A percentile compares a stretch with the other conserved stretches of the same genome.
Evolutionary conservation across 176 grass and related monocot genomes (phyloP).

Genomic region (Carex parvula): DNA sequence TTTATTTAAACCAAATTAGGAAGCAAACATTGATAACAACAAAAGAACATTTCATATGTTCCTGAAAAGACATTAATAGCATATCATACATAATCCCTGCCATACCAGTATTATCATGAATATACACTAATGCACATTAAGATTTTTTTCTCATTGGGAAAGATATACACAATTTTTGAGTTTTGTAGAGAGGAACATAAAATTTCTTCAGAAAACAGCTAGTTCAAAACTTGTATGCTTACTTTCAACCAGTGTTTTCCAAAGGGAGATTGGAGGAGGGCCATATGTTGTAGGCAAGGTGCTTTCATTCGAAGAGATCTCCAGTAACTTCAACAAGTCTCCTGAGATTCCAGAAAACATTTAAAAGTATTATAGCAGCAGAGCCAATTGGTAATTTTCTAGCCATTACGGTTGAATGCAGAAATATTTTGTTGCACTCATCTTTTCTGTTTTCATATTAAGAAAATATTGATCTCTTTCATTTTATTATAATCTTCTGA

Average conservation of each 20-base stretch:
- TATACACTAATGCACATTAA: neutral
- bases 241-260: conserved; percentile 97
- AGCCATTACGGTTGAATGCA: neutral
- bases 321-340: conserved; percentile 76
- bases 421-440: neutral
- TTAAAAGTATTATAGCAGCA: conserved; percentile 23
- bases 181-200: neutral
- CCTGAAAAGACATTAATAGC: conserved; percentile 14
- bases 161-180: conserved; percentile 15
- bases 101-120: neutral
- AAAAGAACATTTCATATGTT: neutral
- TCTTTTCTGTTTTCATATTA: too few species aligned
- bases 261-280: conserved; percentile 69
- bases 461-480: too few species aligned
- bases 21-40: neutral
- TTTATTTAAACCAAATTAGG: conserved; percentile 23
- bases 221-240: conserved; percentile 12
- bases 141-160: conserved; percentile 2
- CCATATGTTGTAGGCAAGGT: conserved; percentile 86
- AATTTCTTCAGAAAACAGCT: conserved; percentile 12
- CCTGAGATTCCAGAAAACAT: conserved; percentile 47
- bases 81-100: conserved; percentile 9
- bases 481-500: too few species aligned
- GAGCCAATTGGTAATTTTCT: neutral
- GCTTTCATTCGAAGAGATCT: conserved; percentile 55